Evolutionary conservation across 495 filamentous ascomycete species (phyloP), one percentile per base, ranked within the genome.

Genomic region (Aspergillus nidulans): DNA sequence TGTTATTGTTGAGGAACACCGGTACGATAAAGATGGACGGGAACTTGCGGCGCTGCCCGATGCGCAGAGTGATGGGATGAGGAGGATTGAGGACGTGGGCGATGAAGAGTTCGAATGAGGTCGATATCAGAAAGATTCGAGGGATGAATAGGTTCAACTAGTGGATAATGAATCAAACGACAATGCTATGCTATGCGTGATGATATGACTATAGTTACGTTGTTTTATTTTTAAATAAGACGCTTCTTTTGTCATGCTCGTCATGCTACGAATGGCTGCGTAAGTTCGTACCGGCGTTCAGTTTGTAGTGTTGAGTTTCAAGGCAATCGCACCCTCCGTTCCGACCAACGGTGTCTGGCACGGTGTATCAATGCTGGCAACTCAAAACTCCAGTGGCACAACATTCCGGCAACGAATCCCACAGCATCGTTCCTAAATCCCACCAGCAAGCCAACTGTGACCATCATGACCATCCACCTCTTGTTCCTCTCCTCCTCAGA

Each of bases 401-500:
- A 55, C 76, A 94, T 79, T 0, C 92, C 92, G 0, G 86, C 90
- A 19, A 86, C 53, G 63, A 97, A 96, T 0, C 92, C 92, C 16
- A 95, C 78, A 15, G 84, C 90, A 68, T 92, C 90, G 65, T 96
- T 96, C 69, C 80, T 85, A 57, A 95, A 95, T n/a, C 89, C 90
- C 18, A 97, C 67, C 55, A 91, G 75, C 16, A 84, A 77, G 1
- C 86, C 91, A 23, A 88, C 83, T 38, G 92, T 97, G 49, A 91
- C 82, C 60, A 94, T 79, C 91, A 96, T 95, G 0, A 95, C 84
- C 26, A 81, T 86, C 86, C 89, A 95, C 25, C 90, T 75, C 59
- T 87, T 82, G 45, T 76, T 77, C 28, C 83, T 77, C 62, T 89
- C 86, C 52, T 77, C 74, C 30, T 85, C 85, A 9, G 76, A 81